Conservation (phyloP, 2,329 filamentous ascomycete species). For the Talaromyces piceae region DNA sequence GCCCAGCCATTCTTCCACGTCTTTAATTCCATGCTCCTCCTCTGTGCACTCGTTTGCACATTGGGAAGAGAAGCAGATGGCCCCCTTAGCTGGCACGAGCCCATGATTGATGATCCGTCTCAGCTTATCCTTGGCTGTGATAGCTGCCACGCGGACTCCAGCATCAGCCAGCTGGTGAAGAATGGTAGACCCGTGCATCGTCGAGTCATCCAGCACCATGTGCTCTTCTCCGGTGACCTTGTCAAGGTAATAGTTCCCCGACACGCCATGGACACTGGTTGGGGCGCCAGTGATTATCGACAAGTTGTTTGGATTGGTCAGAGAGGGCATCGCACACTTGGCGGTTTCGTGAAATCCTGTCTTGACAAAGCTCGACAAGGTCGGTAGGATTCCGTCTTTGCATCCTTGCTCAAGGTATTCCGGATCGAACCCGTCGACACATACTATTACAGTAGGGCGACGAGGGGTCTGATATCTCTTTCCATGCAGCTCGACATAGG, state of each 20-base stretch:
- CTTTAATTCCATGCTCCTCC: slow-evolving; percentile 28
- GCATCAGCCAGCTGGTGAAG: slow-evolving; percentile 32
- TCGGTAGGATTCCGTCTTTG: slow-evolving; percentile 28
- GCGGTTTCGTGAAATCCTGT: slow-evolving; percentile 35
- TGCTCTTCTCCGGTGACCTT: slow-evolving; percentile 30
- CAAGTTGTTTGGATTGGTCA: slow-evolving; percentile 42
- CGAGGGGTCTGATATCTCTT: slow-evolving; percentile 25
- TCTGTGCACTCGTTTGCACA: slow-evolving; percentile 22
- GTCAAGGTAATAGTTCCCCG: slow-evolving; percentile 41
- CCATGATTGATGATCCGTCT: slow-evolving; percentile 35
- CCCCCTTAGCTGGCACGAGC: slow-evolving; percentile 15
- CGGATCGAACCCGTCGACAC: slow-evolving; percentile 40
- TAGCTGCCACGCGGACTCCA: slow-evolving; percentile 36
- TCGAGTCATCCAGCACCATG: slow-evolving; percentile 36
- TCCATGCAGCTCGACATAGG: slow-evolving; percentile 18
- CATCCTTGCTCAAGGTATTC: slow-evolving; percentile 33
- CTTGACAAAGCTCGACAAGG: slow-evolving; percentile 23
- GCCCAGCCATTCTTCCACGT: slow-evolving; percentile 34
- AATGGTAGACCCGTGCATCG: slow-evolving; percentile 37
- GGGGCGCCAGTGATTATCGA: slow-evolving; percentile 40
- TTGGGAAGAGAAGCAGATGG: slow-evolving; percentile 37
- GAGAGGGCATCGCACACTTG: slow-evolving; percentile 36
- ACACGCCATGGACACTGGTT: slow-evolving; percentile 34
- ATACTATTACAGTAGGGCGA: slow-evolving; percentile 35
- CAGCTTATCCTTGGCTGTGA: slow-evolving; percentile 42